Evolutionary conservation across 345 rosid genomes (phyloP), one percentile per base, ranked within the genome.

Genomic region (Lepidium africanum): DNA sequence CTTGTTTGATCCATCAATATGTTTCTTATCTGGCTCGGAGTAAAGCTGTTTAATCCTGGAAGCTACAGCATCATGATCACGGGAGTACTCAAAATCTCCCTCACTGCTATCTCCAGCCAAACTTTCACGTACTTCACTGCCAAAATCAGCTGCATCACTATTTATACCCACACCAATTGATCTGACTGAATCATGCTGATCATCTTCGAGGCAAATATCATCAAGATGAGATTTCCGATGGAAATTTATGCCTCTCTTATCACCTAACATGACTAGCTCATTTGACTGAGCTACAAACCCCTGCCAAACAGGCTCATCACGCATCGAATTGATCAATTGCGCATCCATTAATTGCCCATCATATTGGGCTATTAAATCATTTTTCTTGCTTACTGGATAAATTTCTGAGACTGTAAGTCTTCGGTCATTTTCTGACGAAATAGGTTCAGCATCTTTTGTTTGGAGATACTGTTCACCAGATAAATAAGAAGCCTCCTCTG

Each of bases 101-200:
- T 87, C 97, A 68, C 96, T 91, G 72, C 96, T 86, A 38, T 89
- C 99, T 72, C 96, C 97, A 62, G 91, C 80, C 77, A 91, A 79
- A 77, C 96, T 91, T 70, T 87, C 97, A 33, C 94, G 90, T 14
- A 86, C 78, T 81, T 91, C 92, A 78, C 96, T 87, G 59, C 99
- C 96, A 45, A 89, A 67, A 74, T 95, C 99, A 77, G 97, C 97
- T 64, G 88, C 90, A 76, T 95, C 96, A 49, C 96, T 91, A 68
- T 84, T 87, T 61, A 95, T 86, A 45, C 99, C 97, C 50, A 89
- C 99, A 71, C 99, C 97, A 67, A 95, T 95, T 1, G 97, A 95
- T 82, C 97, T 82, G 76, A 95, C 97, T 45, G 96, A 86, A 63
- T 90, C 94, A 43, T 83, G 97, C 66, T 87, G 99, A 80, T 89